phyloP scores from a whole-genome alignment of 78 protist species.

The Speleostelium caveatum region DNA sequence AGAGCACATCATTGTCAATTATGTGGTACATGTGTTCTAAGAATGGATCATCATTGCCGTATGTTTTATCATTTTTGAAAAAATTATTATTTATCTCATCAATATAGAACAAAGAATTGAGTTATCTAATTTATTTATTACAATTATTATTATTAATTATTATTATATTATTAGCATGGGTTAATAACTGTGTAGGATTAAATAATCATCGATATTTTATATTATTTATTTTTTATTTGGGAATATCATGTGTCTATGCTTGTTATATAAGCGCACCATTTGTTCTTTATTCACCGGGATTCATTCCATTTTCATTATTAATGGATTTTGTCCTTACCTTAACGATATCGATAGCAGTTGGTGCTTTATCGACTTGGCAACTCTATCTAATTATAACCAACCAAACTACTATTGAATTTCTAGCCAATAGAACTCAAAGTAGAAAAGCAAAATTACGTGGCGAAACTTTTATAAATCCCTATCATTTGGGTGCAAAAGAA shows the following conservation, averaged over 20 bases:
- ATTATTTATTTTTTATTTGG: conserved; percentile 77
- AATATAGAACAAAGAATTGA: not conserved
- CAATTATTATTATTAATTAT: no score
- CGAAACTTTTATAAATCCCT: conserved; percentile 58
- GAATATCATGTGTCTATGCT: conserved; percentile 75
- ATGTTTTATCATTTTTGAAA: not conserved
- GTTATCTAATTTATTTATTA: not conserved
- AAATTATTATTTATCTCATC: not conserved
- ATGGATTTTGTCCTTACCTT: conserved; percentile 65
- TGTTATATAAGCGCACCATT: conserved; percentile 26
- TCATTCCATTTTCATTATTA: conserved; percentile 33
- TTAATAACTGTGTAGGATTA: conserved; percentile 73
- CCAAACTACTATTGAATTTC: conserved; percentile 85
- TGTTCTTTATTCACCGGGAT: conserved; percentile 15
- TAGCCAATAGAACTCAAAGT: conserved; percentile 54
- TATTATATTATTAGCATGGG: conserved; percentile 47
- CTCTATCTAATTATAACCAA: conserved; percentile 39
- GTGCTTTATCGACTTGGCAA: conserved; percentile 75
- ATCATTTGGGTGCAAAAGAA: conserved; percentile 27
- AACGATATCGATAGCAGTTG: conserved; percentile 49
- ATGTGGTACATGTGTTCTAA: conserved; percentile 78
- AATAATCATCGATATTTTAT: conserved; percentile 85
- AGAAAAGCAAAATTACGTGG: conserved; percentile 35
- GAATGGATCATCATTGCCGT: conserved; percentile 90
- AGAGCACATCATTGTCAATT: conserved; percentile 91